Evolutionary conservation across 257 asterid genomes (phyloP), one percentile per base, ranked within the genome.

Genomic region (Voacanga thouarsii): DNA sequence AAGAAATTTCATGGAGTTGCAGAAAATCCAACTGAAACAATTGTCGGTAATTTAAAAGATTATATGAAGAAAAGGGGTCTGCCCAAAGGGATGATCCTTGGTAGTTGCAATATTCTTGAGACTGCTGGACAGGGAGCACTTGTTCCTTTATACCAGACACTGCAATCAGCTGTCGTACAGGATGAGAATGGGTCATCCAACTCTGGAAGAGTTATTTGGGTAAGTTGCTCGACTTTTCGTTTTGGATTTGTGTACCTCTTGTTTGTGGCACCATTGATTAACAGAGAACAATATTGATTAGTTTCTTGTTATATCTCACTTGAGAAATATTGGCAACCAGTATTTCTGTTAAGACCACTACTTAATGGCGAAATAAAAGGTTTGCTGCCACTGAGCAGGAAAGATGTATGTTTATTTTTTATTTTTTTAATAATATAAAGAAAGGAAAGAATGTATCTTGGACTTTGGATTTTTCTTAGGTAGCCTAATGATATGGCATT

Each of bases 1-100:
- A 92, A 90, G 80, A 94, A 90, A 82, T 94, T 94, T 80, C 94
- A 91, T 74, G 97, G 99, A 74, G 97, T 94, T 81, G 94, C 99
- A 2, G 97, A 94, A 65, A 94, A 94, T 87, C 99, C 99, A 45
- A 94, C 97, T 1, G 99, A 94, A 90, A 87, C 89, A 45, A 92
- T 94, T 80, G 97, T 91, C 74, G 83, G 81, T 71, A 92, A 87
- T 82, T 93, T 94, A 72, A 87, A 87, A 87, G 94, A 89, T 66
- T 90, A 88, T 76, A 84, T 94, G 90, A 90, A 87, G 79, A 87
- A 85, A 81, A 85, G 78, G 92, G 97, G 96, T 78, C 75, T 87
- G 75, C 94, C 96, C 23, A 92, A 94, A 76, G 97, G 97, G 88
- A 78, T 92, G 83, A 86, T 85, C 83, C 92, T 94, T 50, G 97